These are phyloP conservation scores for Camelina hispida DNA, from an alignment of 345 rosid species.

Conservation along the genomic window DNA sequence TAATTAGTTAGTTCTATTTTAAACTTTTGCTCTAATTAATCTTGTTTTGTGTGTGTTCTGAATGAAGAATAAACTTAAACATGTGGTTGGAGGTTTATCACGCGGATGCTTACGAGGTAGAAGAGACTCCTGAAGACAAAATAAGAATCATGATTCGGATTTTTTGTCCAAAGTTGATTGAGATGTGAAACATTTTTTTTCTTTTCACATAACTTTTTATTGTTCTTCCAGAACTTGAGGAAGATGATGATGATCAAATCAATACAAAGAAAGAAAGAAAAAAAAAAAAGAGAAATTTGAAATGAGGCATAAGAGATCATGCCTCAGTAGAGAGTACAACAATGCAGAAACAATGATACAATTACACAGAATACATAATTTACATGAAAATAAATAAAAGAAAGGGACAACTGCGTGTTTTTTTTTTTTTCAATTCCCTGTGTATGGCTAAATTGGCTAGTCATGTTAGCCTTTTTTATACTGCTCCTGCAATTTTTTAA, in stretches of 20 bases:
- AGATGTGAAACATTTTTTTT: not conserved
- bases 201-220: conserved; percentile 17
- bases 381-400: conserved; percentile 34
- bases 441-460: conserved; percentile 35
- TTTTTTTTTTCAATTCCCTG: conserved; percentile 30
- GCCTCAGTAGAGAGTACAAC: conserved; percentile 34
- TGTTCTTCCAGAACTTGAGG: conserved; percentile 28
- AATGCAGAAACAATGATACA: conserved; percentile 41
- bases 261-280: conserved; percentile 20
- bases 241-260: conserved; percentile 33
- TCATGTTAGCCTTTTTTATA: conserved; percentile 39
- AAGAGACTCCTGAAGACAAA: conserved; percentile 28
- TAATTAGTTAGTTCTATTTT: not conserved
- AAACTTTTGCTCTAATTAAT: not conserved
- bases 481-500: conserved; percentile 36
- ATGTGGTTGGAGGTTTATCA: conserved; percentile 38
- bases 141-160: not conserved
- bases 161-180: not conserved
- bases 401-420: conserved; percentile 1
- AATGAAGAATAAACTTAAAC: conserved; percentile 37
- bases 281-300: conserved; percentile 3
- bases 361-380: conserved; percentile 42
- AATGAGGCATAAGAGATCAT: conserved; percentile 24
- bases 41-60: conserved; percentile 6
- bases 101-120: conserved; percentile 37